Conservation (phyloP, 257 asterid species). For the Plectranthus barbatus region DNA sequence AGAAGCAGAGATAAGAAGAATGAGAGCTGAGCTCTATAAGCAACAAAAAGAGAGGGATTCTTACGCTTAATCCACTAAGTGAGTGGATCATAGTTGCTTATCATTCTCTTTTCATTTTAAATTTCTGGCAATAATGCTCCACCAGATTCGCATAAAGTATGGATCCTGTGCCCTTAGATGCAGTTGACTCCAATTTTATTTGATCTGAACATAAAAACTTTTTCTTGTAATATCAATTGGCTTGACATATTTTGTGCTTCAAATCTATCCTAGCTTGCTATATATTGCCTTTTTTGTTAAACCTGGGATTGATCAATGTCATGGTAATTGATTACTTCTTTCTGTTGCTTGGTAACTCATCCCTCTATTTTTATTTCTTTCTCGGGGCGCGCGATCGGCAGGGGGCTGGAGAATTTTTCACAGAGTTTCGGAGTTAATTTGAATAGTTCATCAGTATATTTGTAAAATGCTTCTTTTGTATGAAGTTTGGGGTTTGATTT, state of each 20-base stretch:
- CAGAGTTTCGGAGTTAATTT: too few relatives aligned
- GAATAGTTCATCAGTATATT: too few relatives aligned
- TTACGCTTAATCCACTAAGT: conserved; percentile 32
- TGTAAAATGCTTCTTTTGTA: neutral
- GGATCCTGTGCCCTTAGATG: conserved; percentile 13
- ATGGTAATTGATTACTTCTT: neutral
- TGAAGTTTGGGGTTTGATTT: neutral
- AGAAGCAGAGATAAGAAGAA: conserved; percentile 54
- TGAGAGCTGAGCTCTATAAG: conserved; percentile 50
- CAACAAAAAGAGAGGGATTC: conserved; percentile 52
- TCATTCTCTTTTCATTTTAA: conserved; percentile 11
- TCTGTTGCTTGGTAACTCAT: too few relatives aligned
- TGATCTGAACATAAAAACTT: conserved; percentile 3
- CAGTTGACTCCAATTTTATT: conserved; percentile 13
- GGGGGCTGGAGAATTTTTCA: too few relatives aligned
- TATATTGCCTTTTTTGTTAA: too few relatives aligned
- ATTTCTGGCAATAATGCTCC: neutral
- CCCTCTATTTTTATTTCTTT: too few relatives aligned
- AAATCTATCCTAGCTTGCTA: too few relatives aligned
- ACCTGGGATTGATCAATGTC: neutral
- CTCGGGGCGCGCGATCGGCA: too few relatives aligned
- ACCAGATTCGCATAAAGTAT: conserved; percentile 10
- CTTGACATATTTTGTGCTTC: too few relatives aligned
- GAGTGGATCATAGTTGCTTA: conserved; percentile 1
- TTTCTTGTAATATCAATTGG: too few relatives aligned